Evolutionary conservation across 2,329 filamentous ascomycete genomes (phyloP), one percentile per base, ranked within the genome.

Genomic region (Hypoxylon sp.): DNA sequence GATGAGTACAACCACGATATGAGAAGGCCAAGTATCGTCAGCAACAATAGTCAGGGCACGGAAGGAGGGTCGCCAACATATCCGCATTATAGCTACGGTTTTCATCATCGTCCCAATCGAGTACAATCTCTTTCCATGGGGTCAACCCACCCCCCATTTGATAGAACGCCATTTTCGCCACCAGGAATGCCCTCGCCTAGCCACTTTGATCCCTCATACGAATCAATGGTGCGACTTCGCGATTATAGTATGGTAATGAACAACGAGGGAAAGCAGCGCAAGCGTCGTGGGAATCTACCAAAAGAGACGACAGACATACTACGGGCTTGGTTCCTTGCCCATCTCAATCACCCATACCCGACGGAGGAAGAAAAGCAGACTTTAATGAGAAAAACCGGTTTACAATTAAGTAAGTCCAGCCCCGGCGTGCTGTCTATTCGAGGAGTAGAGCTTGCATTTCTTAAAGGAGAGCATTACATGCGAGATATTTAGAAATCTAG

Each of bases 291-390:
- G 1, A 96, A 96, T 65, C 77, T 96, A 2, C 91, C 91, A n/a
- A 95, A 95, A 67, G 88, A 91, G 45, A 90, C 90, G 0, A 96
- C 91, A 0, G 89, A 92, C 67, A 86, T 89, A 60, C 77, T 96
- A 29, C 83, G 89, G 44, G 77, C 82, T 0, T 96, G 91, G 91
- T 92, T 95, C 60, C 73, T 86, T 41, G 78, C 79, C n/a, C 88
- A 94, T 69, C 71, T 91, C 5, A 78, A 85, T 53, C 90, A 94
- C 65, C 90, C 91, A 0, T 96, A 96, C 67, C 91, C 91, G 1
- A 91, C 86, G 3, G 90, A 95, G 69, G 90, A 95, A 57, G 88
- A 95, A 73, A 95, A 96, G 71, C 84, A 92, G 66, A 83, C 89
- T 51, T 78, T 96, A 36, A 90, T 91, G 79, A 80, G 81, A 35